These are phyloP conservation scores for Exophiala calicioides DNA, from an alignment of 2,329 filamentous ascomycete species.

Conservation along the genomic window DNA sequence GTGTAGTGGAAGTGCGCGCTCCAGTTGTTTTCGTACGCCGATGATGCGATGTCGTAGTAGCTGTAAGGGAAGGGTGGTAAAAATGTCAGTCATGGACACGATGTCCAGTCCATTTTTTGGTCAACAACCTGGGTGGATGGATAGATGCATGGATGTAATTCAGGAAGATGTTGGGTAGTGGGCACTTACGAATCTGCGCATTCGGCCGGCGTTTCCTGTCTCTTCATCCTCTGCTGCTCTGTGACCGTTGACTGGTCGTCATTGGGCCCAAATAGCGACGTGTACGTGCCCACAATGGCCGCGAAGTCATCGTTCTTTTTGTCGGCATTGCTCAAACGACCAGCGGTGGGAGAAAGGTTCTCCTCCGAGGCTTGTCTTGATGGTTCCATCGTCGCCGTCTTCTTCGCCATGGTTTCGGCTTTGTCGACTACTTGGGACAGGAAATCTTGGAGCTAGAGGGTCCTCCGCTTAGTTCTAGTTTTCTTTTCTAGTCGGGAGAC, in stretches of 20 bases:
- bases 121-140: not conserved
- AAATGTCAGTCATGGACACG: not conserved
- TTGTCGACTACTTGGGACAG: too few species aligned
- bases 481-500: too few species aligned
- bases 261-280: conserved; percentile 9
- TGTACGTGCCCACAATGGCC: conserved; percentile 7
- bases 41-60: conserved; percentile 32
- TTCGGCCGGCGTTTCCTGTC: conserved; percentile 10
- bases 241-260: conserved; percentile 12
- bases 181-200: conserved; percentile 22
- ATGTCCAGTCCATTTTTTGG: not conserved
- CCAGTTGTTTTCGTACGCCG: conserved; percentile 30
- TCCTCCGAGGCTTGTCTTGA: too few species aligned
- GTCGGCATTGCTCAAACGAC: too few species aligned
- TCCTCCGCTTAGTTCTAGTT: too few species aligned
- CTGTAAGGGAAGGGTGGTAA: not conserved
- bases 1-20: conserved; percentile 31
- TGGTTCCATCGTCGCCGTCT: too few species aligned
- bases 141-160: not conserved
- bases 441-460: too few species aligned
- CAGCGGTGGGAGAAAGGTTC: too few species aligned
- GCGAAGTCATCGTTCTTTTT: conserved; percentile 15
- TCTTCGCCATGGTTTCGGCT: not conserved
- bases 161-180: too few species aligned
- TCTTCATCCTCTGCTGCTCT: conserved; percentile 11